Evolutionary conservation across 176 grass and related monocot genomes (phyloP), one percentile per base, ranked within the genome.

Genomic region (Elaeis guineensis): DNA sequence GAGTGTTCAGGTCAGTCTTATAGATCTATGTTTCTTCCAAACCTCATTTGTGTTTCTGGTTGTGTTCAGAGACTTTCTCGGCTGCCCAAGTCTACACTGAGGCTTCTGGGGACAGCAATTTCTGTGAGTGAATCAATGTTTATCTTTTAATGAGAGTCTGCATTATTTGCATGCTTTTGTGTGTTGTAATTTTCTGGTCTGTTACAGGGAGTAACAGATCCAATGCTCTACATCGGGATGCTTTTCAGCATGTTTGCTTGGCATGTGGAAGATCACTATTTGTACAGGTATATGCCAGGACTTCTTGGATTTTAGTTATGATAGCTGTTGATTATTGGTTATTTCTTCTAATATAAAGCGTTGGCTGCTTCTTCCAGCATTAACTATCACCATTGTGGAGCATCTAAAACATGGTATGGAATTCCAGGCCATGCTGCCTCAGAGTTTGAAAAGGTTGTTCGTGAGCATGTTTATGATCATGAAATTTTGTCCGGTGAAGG

Each of bases 171-270:
- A 25, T 57, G 21, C 30, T 51, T n/a, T 5, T 15, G 6, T 24
- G 14, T 48, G 28, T 52, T 62, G 22, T 72, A 54, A 65, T 63
- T 69, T 52, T 57, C 50, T 64, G 24, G 63, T 85, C 28, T 28
- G 60, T 69, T 76, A 75, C 77, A 98, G 94, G 94, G 94, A 75
- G 88, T 98, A 23, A 98, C 94, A 44, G 94, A 98, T 83, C 94
- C 94, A 32, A 98, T 98, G 87, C 87, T 98, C 67, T 98, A 98
- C 78, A 98, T 98, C 28, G 93, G 93, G 62, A 92, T 98, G 94
- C 94, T 98, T 59, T 98, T 93, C 50, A 98, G 94, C 68, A 92
- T 98, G 84, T 98, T 98, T 81, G 88, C 94, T 17, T 98, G 94
- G 94, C 94, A 98, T 49, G 94, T 98, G 18, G 94, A 98, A 89